Evolutionary conservation across 208 protist genomes (phyloP).

Genomic region (Trypanosoma scelopori): DNA sequence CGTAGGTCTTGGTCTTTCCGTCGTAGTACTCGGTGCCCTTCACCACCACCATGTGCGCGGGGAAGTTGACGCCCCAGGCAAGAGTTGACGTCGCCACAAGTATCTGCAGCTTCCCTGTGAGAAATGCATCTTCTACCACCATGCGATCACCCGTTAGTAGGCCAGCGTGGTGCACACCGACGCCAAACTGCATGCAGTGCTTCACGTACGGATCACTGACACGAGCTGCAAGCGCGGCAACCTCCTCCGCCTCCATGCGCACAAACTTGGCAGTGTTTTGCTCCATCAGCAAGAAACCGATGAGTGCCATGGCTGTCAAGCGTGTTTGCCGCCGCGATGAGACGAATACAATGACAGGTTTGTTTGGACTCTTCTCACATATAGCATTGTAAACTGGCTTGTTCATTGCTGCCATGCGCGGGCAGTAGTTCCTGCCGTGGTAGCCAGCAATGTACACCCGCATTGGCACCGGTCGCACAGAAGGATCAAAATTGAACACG

Average conservation of each 20-base stretch:
- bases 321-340: slow-evolving; percentile 98
- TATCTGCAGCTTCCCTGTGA: slow-evolving; percentile 94
- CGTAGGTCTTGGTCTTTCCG: slow-evolving; percentile 95
- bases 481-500: slow-evolving; percentile 99
- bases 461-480: slow-evolving; percentile 98
- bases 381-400: slow-evolving; percentile 99
- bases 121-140: slow-evolving; percentile 95
- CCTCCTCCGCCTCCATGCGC: slow-evolving; percentile 86
- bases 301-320: slow-evolving; percentile 98
- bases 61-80: slow-evolving; percentile 99
- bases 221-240: slow-evolving; percentile 63
- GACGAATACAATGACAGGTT: slow-evolving; percentile 99
- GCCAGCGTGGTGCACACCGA: slow-evolving; percentile 99
- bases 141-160: slow-evolving; percentile 82
- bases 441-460: slow-evolving; percentile 97
- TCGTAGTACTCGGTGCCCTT: slow-evolving; percentile 99
- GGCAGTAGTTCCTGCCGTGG: slow-evolving; percentile 97
- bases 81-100: slow-evolving; percentile 99
- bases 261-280: slow-evolving; percentile 94
- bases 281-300: slow-evolving; percentile 92
- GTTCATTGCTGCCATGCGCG: slow-evolving; percentile 99
- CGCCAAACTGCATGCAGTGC: slow-evolving; percentile 97
- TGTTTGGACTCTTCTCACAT: slow-evolving; percentile 88
- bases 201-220: slow-evolving; percentile 91
- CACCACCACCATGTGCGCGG: slow-evolving; percentile 99